Conservation (phyloP, 1,139 yeast genomes). For the Zhuliangozyma parablackwelliae region DNA sequence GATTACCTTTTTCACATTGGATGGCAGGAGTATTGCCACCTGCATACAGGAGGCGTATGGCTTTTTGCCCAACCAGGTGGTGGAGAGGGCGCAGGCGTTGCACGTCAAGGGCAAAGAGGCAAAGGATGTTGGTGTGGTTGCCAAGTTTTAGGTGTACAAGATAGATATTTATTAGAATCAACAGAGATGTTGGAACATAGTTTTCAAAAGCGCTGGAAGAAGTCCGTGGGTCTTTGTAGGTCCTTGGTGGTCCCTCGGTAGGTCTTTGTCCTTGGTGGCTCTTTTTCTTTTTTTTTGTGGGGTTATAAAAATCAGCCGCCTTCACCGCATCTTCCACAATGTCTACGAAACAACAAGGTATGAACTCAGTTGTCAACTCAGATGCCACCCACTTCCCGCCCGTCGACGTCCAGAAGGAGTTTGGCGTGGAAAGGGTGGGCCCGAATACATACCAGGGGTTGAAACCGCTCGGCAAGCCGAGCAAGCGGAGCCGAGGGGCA, state of each 20-base stretch:
- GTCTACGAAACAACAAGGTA: no score
- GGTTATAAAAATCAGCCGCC: no score
- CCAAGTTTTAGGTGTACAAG: conserved; percentile 7
- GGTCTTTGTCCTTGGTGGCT: no score
- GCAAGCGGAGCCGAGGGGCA: conserved; percentile 29
- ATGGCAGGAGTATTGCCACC: conserved; percentile 26
- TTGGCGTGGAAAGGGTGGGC: conserved; percentile 21
- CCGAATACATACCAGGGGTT: conserved; percentile 23
- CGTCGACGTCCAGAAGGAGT: conserved; percentile 11
- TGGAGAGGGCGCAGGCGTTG: conserved; percentile 16
- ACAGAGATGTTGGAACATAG: neutral
- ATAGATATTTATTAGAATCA: neutral
- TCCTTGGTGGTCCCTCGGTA: no score
- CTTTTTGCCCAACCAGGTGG: conserved; percentile 20
- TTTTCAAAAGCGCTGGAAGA: no score
- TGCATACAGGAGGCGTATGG: conserved; percentile 37
- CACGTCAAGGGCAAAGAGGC: conserved; percentile 4
- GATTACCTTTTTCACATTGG: conserved; percentile 25
- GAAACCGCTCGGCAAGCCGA: conserved; percentile 31
- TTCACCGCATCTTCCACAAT: no score
- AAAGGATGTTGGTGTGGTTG: neutral
- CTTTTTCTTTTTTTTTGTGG: no score
- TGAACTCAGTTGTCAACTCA: no score
- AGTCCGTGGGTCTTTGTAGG: no score
- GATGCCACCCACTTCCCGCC: conserved; percentile 1